These are phyloP conservation scores for Rosa rugosa DNA, from an alignment of 306 rosid species.

Conservation along the genomic window DNA sequence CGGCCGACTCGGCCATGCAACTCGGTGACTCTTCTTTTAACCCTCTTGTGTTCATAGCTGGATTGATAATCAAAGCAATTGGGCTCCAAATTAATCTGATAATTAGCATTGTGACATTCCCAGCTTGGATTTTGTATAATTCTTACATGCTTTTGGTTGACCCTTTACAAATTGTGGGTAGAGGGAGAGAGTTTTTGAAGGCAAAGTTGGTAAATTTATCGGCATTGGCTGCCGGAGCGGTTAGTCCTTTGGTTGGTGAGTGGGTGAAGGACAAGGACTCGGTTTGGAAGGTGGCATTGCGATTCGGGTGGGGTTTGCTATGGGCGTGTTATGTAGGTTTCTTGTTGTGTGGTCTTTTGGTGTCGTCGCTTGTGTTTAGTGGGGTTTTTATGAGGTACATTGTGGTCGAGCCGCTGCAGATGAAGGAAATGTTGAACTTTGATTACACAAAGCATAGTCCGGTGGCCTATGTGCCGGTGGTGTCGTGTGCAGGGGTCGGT, in stretches of 20 bases:
- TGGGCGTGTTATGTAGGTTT: conserved; percentile 59
- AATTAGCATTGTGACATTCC: conserved; percentile 43
- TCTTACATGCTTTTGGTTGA: conserved; percentile 47
- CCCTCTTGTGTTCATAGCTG: conserved; percentile 42
- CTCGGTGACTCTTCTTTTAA: conserved; percentile 38
- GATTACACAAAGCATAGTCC: conserved; percentile 70
- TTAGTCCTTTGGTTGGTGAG: conserved; percentile 34
- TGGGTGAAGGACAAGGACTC: conserved; percentile 45
- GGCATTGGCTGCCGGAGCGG: conserved; percentile 13
- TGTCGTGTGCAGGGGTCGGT: conserved; percentile 39
- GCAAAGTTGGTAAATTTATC: conserved; percentile 27
- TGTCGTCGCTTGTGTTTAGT: conserved; percentile 50
- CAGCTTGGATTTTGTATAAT: conserved; percentile 38
- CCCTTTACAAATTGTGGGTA: conserved; percentile 51
- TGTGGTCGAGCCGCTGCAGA: conserved; percentile 58
- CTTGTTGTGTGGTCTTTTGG: conserved; percentile 45
- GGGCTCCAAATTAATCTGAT: conserved; percentile 53
- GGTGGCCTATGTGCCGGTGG: conserved; percentile 60
- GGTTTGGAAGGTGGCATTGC: conserved; percentile 49
- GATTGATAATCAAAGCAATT: conserved; percentile 53
- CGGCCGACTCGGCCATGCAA: conserved; percentile 37
- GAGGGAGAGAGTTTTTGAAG: conserved; percentile 30
- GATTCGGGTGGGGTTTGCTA: conserved; percentile 66
- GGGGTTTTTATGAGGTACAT: conserved; percentile 49
- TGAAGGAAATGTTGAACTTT: conserved; percentile 60